phyloP scores from a whole-genome alignment of 2,329 filamentous ascomycete species.

The Teratosphaeria destructans region DNA sequence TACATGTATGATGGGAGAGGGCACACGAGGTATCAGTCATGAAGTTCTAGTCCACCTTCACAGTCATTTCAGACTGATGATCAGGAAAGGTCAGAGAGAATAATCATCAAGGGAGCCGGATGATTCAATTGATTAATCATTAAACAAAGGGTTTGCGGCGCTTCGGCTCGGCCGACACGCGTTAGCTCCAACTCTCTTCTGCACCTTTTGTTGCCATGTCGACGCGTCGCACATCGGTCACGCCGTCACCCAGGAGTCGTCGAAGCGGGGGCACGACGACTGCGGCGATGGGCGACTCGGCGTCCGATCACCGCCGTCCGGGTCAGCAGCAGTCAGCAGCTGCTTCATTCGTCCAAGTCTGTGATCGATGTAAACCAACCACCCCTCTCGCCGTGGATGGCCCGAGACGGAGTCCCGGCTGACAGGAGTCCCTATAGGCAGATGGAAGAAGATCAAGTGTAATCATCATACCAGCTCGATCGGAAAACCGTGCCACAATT shows the following conservation, averaged over 20 bases:
- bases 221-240: not conserved
- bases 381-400: too few relatives aligned
- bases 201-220: not conserved
- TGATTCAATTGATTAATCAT: too few relatives aligned
- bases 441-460: constrained; percentile 3
- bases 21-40: too few relatives aligned
- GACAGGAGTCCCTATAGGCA: not conserved
- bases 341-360: constrained; percentile 12
- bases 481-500: constrained; percentile 1
- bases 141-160: not conserved
- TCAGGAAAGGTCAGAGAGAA: too few relatives aligned
- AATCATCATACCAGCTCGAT: too few relatives aligned
- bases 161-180: not conserved
- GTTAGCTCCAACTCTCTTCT: not conserved
- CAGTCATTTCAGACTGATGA: too few relatives aligned
- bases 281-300: not conserved
- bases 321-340: constrained; percentile 18
- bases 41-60: too few relatives aligned
- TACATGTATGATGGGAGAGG: too few relatives aligned
- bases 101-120: too few relatives aligned
- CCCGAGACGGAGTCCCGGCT: not conserved
- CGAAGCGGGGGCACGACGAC: not conserved
- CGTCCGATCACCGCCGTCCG: not conserved
- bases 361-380: not conserved
- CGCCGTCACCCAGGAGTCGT: not conserved